These are phyloP conservation scores for Amauroascus niger DNA, from an alignment of 2,329 filamentous ascomycete genomes.

Conservation along the genomic window DNA sequence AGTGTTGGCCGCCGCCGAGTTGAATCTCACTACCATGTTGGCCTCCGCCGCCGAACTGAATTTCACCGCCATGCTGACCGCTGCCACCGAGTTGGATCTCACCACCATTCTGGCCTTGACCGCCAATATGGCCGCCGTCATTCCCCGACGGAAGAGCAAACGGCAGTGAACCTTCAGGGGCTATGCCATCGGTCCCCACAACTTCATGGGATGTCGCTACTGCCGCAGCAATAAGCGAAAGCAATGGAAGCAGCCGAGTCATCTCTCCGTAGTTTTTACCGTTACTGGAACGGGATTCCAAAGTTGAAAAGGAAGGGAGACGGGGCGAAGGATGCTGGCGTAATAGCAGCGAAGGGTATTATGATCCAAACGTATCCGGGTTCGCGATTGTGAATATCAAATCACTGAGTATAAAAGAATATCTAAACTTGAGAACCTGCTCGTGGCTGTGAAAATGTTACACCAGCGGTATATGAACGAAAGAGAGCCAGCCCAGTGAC, in stretches of 20 bases:
- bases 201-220: conserved; percentile 10
- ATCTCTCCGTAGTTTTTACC: conserved; percentile 10
- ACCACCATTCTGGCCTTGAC: background rate
- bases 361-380: background rate
- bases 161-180: background rate
- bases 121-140: background rate
- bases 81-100: background rate
- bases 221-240: conserved; percentile 14
- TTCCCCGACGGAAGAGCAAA: conserved; percentile 3
- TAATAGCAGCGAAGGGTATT: conserved; percentile 9
- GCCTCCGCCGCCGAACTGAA: background rate
- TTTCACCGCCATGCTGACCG: background rate
- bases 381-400: background rate
- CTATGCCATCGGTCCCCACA: background rate
- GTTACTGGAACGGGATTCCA: conserved; percentile 19
- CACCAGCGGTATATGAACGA: conserved; percentile 11
- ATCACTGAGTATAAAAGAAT: background rate
- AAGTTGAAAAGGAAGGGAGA: conserved; percentile 17
- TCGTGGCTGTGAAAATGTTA: conserved; percentile 4
- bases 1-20: background rate
- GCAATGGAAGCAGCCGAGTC: conserved; percentile 16
- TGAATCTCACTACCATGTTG: background rate
- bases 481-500: conserved; percentile 11
- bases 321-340: conserved; percentile 22
- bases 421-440: conserved; percentile 13